Conservation (phyloP, 192 early-diverging fungal genomes). For the Mortierella antarctica region DNA sequence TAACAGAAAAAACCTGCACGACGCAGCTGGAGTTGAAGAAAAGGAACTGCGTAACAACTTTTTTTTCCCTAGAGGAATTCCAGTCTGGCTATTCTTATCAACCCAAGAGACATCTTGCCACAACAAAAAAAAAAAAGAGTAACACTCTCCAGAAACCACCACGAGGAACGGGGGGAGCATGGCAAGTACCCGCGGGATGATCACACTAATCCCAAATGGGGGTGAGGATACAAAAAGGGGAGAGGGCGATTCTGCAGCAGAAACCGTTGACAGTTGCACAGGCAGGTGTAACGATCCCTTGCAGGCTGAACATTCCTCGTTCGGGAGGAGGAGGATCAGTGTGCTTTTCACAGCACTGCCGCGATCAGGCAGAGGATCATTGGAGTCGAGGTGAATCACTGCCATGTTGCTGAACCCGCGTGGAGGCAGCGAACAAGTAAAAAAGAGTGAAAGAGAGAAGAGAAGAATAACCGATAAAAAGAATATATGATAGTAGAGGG, state of each 20-base stretch:
- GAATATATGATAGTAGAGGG: background rate
- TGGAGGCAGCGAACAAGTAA: background rate
- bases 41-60: conserved; percentile 12
- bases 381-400: no score
- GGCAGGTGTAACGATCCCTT: conserved; percentile 19
- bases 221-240: background rate
- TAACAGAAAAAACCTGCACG: conserved; percentile 13
- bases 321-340: no score
- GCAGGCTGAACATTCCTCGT: background rate
- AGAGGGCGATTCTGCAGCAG: background rate
- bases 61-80: background rate
- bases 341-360: no score
- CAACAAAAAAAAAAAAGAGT: background rate
- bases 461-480: conserved; percentile 1
- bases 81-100: background rate
- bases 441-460: background rate
- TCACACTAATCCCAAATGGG: background rate
- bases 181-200: background rate
- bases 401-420: background rate
- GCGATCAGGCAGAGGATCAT: no score
- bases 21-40: background rate
- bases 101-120: background rate
- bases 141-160: background rate
- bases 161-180: background rate
- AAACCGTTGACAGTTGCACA: background rate